Evolutionary conservation across 2,329 filamentous ascomycete genomes (phyloP).

Genomic region (Colletotrichum sansevieriae): DNA sequence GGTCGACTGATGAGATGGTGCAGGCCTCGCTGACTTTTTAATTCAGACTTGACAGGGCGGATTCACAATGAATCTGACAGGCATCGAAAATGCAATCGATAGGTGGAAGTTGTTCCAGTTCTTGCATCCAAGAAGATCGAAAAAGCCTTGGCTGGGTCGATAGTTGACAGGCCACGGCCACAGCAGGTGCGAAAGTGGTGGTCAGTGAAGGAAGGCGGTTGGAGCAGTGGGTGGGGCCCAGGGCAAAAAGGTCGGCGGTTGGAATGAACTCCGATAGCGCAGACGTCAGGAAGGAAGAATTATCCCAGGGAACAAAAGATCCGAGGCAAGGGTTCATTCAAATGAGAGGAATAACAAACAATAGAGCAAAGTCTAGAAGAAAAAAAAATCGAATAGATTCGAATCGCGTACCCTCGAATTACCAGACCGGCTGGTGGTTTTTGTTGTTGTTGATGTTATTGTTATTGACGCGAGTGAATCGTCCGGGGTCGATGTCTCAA

Average conservation of each 20-base stretch:
- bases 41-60: conserved; percentile 23
- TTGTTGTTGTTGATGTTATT: neutral
- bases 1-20: conserved; percentile 9
- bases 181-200: neutral
- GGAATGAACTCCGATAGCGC: conserved; percentile 13
- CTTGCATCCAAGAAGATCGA: neutral
- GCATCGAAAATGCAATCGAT: conserved; percentile 29
- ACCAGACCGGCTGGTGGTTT: conserved; percentile 33
- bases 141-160: conserved; percentile 10
- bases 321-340: neutral
- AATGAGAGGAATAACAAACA: conserved; percentile 6
- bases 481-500: conserved; percentile 18
- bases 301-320: neutral
- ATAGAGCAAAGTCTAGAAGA: conserved; percentile 15
- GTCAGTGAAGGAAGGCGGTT: conserved; percentile 2
- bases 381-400: conserved; percentile 14
- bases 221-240: conserved; percentile 14
- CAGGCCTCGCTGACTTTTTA: conserved; percentile 29
- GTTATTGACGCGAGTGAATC: conserved; percentile 12
- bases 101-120: conserved; percentile 15
- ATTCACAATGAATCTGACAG: neutral
- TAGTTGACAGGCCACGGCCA: neutral
- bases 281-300: neutral
- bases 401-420: conserved; percentile 17
- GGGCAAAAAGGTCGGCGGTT: conserved; percentile 8